phyloP scores from a whole-genome alignment of 1,139 yeast species.

The Blastobotrys capitulatus region DNA sequence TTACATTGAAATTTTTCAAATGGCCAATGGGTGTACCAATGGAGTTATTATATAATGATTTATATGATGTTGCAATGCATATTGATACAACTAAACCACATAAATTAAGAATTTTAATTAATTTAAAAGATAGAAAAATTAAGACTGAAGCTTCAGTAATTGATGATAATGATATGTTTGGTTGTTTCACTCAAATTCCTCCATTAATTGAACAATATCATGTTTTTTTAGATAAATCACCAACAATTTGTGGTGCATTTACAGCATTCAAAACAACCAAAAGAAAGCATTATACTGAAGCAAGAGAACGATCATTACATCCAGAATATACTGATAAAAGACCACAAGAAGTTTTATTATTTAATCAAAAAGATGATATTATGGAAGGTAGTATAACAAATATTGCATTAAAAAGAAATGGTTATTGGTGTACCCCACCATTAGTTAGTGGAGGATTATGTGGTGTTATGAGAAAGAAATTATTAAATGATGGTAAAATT shows the following conservation, averaged over 20 bases:
- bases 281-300: slow-evolving; percentile 55
- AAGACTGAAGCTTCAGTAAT: slow-evolving; percentile 47
- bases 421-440: slow-evolving; percentile 74
- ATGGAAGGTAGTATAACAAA: slow-evolving; percentile 87
- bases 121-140: slow-evolving; percentile 41
- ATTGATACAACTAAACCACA: slow-evolving; percentile 34
- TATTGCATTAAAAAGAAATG: slow-evolving; percentile 56
- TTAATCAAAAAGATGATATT: slow-evolving; percentile 53
- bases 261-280: slow-evolving; percentile 86
- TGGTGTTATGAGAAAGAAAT: slow-evolving; percentile 71
- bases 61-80: slow-evolving; percentile 30
- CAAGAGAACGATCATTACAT: slow-evolving; percentile 45
- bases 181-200: slow-evolving; percentile 36
- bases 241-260: slow-evolving; percentile 60
- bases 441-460: slow-evolving; percentile 75
- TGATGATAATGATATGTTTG: slow-evolving; percentile 37
- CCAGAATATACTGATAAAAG: slow-evolving; percentile 25
- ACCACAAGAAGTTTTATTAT: slow-evolving; percentile 62
- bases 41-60: slow-evolving; percentile 40
- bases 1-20: slow-evolving; percentile 50
- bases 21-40: slow-evolving; percentile 44
- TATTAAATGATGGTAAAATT: slow-evolving; percentile 51
- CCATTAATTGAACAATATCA: slow-evolving; percentile 41
- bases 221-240: slow-evolving; percentile 54
- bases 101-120: slow-evolving; percentile 54